These are phyloP conservation scores for Yamadazyma triangularis DNA, from an alignment of 1,139 yeast species.

Conservation along the genomic window DNA sequence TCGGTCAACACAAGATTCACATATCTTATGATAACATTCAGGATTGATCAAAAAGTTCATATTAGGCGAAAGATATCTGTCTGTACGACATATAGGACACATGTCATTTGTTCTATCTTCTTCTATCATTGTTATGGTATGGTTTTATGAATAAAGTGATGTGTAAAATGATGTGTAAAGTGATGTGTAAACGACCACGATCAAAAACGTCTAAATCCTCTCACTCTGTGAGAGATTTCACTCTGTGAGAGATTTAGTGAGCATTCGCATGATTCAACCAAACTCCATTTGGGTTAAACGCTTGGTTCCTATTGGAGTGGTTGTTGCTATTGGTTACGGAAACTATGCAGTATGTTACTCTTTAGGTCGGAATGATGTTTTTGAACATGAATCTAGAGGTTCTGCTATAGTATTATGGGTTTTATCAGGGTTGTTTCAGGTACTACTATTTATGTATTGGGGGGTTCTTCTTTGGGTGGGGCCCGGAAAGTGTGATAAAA, in stretches of 20 bases:
- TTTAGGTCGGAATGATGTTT: constrained; percentile 35
- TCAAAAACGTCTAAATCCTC: too few species aligned
- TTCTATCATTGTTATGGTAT: constrained; percentile 3
- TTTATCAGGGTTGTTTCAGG: constrained; percentile 22
- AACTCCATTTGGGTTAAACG: constrained; percentile 1
- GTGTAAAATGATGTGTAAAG: too few species aligned
- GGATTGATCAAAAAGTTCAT: constrained; percentile 91
- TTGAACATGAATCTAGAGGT: constrained; percentile 23
- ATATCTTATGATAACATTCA: constrained; percentile 95
- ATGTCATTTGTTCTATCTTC: constrained; percentile 59
- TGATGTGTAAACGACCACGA: too few species aligned
- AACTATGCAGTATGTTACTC: constrained; percentile 31
- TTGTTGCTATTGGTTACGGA: constrained; percentile 20
- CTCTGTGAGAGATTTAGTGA: too few species aligned
- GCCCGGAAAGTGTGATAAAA: constrained; percentile 28
- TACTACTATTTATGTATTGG: constrained; percentile 30
- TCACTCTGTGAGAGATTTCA: too few species aligned
- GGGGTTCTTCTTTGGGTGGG: constrained; percentile 21
- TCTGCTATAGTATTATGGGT: constrained; percentile 36
- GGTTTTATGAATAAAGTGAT: too few species aligned
- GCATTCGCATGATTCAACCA: constrained; percentile 1
- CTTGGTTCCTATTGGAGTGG: constrained; percentile 1
- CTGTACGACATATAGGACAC: constrained; percentile 98
- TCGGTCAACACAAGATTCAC: constrained; percentile 94
- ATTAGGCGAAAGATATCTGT: constrained; percentile 88